Conservation (phyloP, 1,284 basidiomycete genomes). For the Malassezia yamatoensis region DNA sequence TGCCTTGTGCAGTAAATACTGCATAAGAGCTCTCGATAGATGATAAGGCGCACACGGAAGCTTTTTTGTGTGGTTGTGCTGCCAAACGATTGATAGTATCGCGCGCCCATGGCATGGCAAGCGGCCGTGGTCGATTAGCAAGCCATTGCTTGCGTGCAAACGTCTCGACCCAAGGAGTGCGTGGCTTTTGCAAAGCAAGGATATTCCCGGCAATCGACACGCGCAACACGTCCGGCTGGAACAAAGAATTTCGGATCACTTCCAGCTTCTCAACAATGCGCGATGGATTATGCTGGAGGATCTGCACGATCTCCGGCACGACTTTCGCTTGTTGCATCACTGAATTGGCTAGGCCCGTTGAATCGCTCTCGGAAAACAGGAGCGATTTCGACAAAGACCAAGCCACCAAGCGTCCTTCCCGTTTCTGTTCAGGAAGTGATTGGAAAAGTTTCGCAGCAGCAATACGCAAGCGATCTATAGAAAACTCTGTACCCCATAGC, state of each 20-base stretch:
- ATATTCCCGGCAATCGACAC: constrained; percentile 83
- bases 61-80: constrained; percentile 59
- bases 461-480: constrained; percentile 75
- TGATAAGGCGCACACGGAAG: constrained; percentile 73
- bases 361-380: constrained; percentile 60
- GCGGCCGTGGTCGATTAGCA: background rate
- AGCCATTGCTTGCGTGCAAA: constrained; percentile 14
- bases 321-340: constrained; percentile 68
- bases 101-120: constrained; percentile 60
- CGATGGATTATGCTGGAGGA: constrained; percentile 50
- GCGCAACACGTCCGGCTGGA: constrained; percentile 65
- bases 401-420: constrained; percentile 73
- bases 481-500: constrained; percentile 70
- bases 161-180: constrained; percentile 47
- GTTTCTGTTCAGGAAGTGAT: constrained; percentile 82
- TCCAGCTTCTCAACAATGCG: constrained; percentile 33
- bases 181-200: constrained; percentile 61
- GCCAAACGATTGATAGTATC: constrained; percentile 69
- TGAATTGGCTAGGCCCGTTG: constrained; percentile 63
- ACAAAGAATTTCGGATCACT: constrained; percentile 24
- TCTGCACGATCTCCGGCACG: constrained; percentile 64
- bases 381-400: constrained; percentile 63
- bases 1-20: constrained; percentile 65
- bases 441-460: constrained; percentile 81
- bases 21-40: constrained; percentile 90